These are phyloP conservation scores for Penicillium paradoxum DNA, from an alignment of 495 filamentous ascomycete genomes.

Conservation along the genomic window DNA sequence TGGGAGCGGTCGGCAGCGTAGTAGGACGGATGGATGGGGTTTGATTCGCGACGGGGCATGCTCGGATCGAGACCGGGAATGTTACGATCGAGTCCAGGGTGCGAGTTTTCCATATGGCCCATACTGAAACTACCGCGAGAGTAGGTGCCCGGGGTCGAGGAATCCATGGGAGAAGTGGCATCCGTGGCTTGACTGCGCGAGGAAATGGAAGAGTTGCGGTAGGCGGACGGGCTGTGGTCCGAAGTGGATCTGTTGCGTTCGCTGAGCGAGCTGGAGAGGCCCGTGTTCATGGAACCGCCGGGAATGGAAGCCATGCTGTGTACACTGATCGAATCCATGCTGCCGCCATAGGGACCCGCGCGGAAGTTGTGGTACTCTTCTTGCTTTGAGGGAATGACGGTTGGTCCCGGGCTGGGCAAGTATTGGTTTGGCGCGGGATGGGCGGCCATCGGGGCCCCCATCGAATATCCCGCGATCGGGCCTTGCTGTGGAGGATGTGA, in stretches of 20 bases:
- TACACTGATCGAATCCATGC: constrained; percentile 31
- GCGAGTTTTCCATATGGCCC: constrained; percentile 30
- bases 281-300: constrained; percentile 26
- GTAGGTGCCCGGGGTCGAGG: constrained; percentile 35
- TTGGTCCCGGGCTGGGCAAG: constrained; percentile 30
- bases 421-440: constrained; percentile 39
- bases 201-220: constrained; percentile 42
- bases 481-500: constrained; percentile 35
- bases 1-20: constrained; percentile 31
- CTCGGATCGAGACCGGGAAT: constrained; percentile 33
- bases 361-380: constrained; percentile 40
- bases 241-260: constrained; percentile 42
- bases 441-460: constrained; percentile 29
- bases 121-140: constrained; percentile 40
- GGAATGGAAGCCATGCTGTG: constrained; percentile 38
- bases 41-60: constrained; percentile 39
- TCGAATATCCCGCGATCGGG: constrained; percentile 34
- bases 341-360: constrained; percentile 29
- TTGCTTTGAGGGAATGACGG: constrained; percentile 29
- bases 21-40: constrained; percentile 33
- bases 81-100: constrained; percentile 31
- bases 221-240: constrained; percentile 38
- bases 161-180: constrained; percentile 40
- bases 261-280: constrained; percentile 29
- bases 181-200: constrained; percentile 40